Percentiles rank a stretch among this genome's conserved stretches.
phyloP scores from a whole-genome alignment of 768 basidiomycete genomes.

The Asterophora lycoperdoides region DNA sequence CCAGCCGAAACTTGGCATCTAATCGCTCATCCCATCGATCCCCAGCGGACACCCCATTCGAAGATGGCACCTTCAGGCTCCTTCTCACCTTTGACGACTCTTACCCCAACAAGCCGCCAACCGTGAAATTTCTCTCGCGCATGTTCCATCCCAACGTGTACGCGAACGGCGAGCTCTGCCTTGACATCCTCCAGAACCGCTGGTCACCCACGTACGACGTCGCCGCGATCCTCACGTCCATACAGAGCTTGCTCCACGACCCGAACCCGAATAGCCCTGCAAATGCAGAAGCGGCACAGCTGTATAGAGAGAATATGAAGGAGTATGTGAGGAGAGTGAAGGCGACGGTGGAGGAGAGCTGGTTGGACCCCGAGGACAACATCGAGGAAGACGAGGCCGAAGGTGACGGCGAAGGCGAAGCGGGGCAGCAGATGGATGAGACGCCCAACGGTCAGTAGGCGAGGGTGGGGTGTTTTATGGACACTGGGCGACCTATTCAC shows the following conservation, averaged over 20 bases:
- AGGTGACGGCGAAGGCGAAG: too few relatives aligned
- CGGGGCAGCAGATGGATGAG: slow-evolving; percentile 2
- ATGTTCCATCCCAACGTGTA: slow-evolving; percentile 99
- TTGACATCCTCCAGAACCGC: slow-evolving; percentile 97
- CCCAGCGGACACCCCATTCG: slow-evolving; percentile 95
- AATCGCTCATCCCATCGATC: background rate
- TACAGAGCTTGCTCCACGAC: slow-evolving; percentile 94
- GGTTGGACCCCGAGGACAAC: slow-evolving; percentile 82
- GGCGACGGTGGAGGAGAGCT: slow-evolving; percentile 90
- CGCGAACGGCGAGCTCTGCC: slow-evolving; percentile 94
- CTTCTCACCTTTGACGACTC: slow-evolving; percentile 94
- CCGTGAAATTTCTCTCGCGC: slow-evolving; percentile 92
- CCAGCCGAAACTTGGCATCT: too few relatives aligned
- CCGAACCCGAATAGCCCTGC: slow-evolving; percentile 98
- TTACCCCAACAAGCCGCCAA: slow-evolving; percentile 98
- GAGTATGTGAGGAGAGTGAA: slow-evolving; percentile 94
- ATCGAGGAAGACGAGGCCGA: slow-evolving; percentile 27
- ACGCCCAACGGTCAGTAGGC: background rate
- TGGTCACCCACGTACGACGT: slow-evolving; percentile 99
- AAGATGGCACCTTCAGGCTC: slow-evolving; percentile 98
- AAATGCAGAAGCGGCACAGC: slow-evolving; percentile 95
- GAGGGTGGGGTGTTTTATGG: background rate
- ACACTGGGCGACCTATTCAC: background rate
- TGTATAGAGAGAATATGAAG: slow-evolving; percentile 98
- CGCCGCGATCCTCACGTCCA: slow-evolving; percentile 94